These are phyloP conservation scores for Coemansia sp. DNA, from an alignment of 192 early-diverging fungal genomes.

Conservation along the genomic window DNA sequence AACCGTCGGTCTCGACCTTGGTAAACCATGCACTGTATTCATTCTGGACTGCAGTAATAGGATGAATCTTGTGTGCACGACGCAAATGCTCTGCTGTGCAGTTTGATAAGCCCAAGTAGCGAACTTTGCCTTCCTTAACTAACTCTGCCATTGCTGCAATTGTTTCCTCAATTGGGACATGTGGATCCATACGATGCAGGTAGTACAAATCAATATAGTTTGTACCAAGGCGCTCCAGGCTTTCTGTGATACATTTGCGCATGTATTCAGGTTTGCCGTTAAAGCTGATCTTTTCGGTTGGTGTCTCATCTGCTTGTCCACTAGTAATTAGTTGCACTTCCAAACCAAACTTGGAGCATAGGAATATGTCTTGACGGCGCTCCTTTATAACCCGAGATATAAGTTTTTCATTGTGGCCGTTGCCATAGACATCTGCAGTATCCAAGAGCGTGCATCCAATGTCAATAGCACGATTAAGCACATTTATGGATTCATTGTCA, in stretches of 20 bases:
- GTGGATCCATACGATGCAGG: slow-evolving; percentile 61
- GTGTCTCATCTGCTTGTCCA: not conserved
- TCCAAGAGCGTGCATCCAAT: too few species aligned
- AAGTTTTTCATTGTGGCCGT: too few species aligned
- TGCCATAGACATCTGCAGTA: too few species aligned
- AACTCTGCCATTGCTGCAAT: slow-evolving; percentile 60
- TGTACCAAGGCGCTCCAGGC: slow-evolving; percentile 58
- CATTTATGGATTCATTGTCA: too few species aligned
- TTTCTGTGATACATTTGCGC: slow-evolving; percentile 38
- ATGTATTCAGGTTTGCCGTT: slow-evolving; percentile 56
- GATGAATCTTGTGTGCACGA: slow-evolving; percentile 66
- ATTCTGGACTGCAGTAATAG: slow-evolving; percentile 60
- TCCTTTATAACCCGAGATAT: slow-evolving; percentile 14
- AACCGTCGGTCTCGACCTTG: slow-evolving; percentile 64
- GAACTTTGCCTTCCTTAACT: slow-evolving; percentile 68
- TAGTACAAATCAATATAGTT: slow-evolving; percentile 67
- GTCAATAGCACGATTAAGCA: too few species aligned
- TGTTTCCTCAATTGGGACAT: slow-evolving; percentile 45
- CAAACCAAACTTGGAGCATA: slow-evolving; percentile 65
- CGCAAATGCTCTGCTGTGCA: slow-evolving; percentile 62
- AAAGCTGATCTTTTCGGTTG: slow-evolving; percentile 27
- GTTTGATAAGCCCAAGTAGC: slow-evolving; percentile 62
- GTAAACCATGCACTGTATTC: slow-evolving; percentile 61
- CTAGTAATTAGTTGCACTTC: not conserved
- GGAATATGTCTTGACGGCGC: slow-evolving; percentile 57